Conservation (phyloP, 768 basidiomycete species). For the Filobasidium floriforme region DNA sequence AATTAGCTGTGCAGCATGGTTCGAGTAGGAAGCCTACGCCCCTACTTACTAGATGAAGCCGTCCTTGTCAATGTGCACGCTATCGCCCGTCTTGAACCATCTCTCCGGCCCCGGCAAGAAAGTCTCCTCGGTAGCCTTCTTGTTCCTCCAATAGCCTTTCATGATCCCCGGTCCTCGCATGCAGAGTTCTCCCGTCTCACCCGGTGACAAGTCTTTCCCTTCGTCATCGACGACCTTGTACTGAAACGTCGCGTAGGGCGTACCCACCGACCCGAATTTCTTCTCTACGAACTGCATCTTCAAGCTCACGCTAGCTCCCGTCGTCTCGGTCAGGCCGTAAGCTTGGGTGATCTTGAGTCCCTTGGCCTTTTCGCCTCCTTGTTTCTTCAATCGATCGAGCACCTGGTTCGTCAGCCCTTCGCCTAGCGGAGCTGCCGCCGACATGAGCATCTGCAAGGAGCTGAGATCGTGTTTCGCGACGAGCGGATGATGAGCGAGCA, state of each 20-base stretch:
- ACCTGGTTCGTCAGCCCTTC: slow-evolving; percentile 56
- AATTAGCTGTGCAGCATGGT: neutral
- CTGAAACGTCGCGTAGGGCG: slow-evolving; percentile 66
- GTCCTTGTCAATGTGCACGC: slow-evolving; percentile 59
- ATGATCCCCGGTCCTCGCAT: slow-evolving; percentile 67
- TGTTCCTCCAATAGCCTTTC: slow-evolving; percentile 74
- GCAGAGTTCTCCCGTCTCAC: slow-evolving; percentile 69
- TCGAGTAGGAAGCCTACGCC: neutral
- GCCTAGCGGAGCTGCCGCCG: slow-evolving; percentile 75
- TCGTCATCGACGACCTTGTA: slow-evolving; percentile 59
- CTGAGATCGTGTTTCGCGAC: slow-evolving; percentile 62
- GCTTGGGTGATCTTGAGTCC: neutral
- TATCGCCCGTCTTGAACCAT: slow-evolving; percentile 87
- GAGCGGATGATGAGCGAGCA: slow-evolving; percentile 58
- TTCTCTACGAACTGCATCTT: slow-evolving; percentile 20
- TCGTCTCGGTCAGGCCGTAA: slow-evolving; percentile 17
- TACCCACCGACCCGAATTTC: slow-evolving; percentile 61
- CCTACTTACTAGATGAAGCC: slow-evolving; percentile 53
- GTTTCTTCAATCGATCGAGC: slow-evolving; percentile 38
- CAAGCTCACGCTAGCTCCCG: slow-evolving; percentile 4
- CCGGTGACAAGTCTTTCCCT: slow-evolving; percentile 52
- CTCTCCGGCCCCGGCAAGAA: slow-evolving; percentile 57
- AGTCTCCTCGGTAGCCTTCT: slow-evolving; percentile 58
- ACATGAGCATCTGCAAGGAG: slow-evolving; percentile 56
- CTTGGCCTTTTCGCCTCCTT: neutral